Percentiles rank a stretch among this genome's conserved stretches.
Conservation (phyloP, 2,329 filamentous ascomycete species). For the Periconia sp. region DNA sequence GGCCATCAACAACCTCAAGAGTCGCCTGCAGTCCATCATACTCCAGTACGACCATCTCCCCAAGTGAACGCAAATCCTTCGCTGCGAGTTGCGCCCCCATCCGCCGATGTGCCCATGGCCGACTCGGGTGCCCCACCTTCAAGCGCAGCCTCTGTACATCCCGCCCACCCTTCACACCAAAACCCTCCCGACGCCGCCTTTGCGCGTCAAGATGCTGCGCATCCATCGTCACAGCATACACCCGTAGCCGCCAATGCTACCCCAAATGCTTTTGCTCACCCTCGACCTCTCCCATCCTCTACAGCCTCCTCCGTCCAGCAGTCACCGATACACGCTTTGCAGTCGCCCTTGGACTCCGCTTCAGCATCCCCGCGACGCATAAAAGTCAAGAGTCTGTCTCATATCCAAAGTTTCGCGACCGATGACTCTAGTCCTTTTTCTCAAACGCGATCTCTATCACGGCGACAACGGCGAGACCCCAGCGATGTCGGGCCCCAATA, state of each 20-base stretch:
- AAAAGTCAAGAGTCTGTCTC: slow-evolving; percentile 82
- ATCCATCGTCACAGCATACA: slow-evolving; percentile 30
- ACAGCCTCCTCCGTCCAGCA: slow-evolving; percentile 27
- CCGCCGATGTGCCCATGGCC: slow-evolving; percentile 43
- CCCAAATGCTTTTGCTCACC: slow-evolving; percentile 9
- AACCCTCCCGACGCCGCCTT: slow-evolving; percentile 20
- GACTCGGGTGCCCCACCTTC: slow-evolving; percentile 37
- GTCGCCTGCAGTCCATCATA: slow-evolving; percentile 37
- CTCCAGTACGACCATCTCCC: slow-evolving; percentile 36
- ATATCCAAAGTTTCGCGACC: slow-evolving; percentile 85
- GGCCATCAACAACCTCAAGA: slow-evolving; percentile 46
- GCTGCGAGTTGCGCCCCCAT: slow-evolving; percentile 23
- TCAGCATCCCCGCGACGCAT: slow-evolving; percentile 61
- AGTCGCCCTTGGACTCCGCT: slow-evolving; percentile 32
- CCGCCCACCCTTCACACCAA: slow-evolving; percentile 29
- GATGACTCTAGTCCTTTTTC: slow-evolving; percentile 68
- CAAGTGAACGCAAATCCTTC: slow-evolving; percentile 28
- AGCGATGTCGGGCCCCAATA: slow-evolving; percentile 66
- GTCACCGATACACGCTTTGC: slow-evolving; percentile 29
- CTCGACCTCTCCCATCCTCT: slow-evolving; percentile 27
- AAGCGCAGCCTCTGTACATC: slow-evolving; percentile 20
- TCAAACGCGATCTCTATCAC: slow-evolving; percentile 47
- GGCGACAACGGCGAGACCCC: slow-evolving; percentile 47
- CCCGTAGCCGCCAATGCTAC: slow-evolving; percentile 23
- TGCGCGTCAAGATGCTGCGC: slow-evolving; percentile 27